Evolutionary conservation across 371 early-diverging fungal genomes (phyloP).

Genomic region (Mortierella sp.): DNA sequence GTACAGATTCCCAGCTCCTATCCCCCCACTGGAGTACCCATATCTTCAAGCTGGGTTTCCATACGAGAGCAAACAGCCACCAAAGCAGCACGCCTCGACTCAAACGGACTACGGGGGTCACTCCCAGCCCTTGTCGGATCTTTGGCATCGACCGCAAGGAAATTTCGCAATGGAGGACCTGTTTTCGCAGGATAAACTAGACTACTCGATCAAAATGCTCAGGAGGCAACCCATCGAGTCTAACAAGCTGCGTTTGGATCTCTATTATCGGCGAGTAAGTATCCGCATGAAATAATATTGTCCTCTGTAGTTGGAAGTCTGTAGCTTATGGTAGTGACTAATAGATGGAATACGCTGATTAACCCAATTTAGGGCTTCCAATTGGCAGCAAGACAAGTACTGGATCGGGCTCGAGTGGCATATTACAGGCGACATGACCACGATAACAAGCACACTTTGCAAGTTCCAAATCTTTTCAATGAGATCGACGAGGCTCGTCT

Average conservation of each 20-base stretch:
- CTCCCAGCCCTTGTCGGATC: neutral
- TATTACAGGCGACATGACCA: neutral
- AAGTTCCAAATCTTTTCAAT: neutral
- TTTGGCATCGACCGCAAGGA: conserved; percentile 14
- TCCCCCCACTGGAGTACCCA: neutral
- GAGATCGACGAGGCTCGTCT: neutral
- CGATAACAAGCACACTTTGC: neutral
- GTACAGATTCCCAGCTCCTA: neutral
- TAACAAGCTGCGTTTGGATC: neutral
- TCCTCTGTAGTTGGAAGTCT: neutral
- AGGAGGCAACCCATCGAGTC: neutral
- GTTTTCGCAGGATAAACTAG: conserved; percentile 11
- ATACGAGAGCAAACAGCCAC: neutral
- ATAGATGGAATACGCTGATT: neutral
- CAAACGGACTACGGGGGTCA: neutral
- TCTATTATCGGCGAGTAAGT: conserved; percentile 16
- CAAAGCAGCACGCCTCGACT: neutral
- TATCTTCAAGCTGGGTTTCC: neutral
- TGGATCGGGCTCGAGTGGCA: conserved; percentile 11
- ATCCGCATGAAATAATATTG: neutral
- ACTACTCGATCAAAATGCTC: conserved; percentile 8
- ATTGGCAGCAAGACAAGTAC: neutral
- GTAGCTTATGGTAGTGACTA: neutral
- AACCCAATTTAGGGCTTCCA: neutral
- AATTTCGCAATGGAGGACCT: conserved; percentile 9